Conservation (phyloP, 176 grass and related monocot species). For the Eragrostis nindensis region DNA sequence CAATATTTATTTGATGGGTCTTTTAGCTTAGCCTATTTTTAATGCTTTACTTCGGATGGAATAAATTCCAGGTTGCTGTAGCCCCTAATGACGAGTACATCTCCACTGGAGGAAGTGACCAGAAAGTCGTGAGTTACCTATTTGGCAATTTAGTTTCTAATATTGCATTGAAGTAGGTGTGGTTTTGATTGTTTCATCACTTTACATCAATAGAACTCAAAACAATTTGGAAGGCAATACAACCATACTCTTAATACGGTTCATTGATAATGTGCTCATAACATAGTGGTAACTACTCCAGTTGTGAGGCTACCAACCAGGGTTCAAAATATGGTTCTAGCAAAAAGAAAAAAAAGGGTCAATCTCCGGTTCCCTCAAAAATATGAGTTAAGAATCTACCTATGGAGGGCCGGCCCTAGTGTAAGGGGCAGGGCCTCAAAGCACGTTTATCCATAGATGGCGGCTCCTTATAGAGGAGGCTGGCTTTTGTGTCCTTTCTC, state of each 20-base stretch:
- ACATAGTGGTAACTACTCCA: neutral
- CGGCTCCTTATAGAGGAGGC: no score
- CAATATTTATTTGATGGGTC: conserved; percentile 34
- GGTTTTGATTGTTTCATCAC: neutral
- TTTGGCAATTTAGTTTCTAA: conserved; percentile 32
- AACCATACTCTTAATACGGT: conserved; percentile 16
- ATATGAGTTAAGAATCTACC: neutral
- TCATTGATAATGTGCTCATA: neutral
- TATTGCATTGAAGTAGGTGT: conserved; percentile 1
- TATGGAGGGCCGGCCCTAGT: neutral
- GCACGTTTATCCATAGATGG: no score
- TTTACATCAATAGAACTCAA: conserved; percentile 27
- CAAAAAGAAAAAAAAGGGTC: neutral
- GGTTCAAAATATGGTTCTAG: neutral
- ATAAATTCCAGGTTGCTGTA: conserved; percentile 70
- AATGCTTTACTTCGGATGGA: conserved; percentile 35
- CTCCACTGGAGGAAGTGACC: conserved; percentile 87
- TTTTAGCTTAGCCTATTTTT: conserved; percentile 4
- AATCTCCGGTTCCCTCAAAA: neutral
- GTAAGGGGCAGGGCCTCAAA: neutral
- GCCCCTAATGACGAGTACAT: conserved; percentile 89
- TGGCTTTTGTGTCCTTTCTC: neutral
- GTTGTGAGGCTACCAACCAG: neutral
- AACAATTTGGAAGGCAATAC: neutral
- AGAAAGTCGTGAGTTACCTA: conserved; percentile 91